Base-by-base conservation (phyloP, 2,329 filamentous ascomycete genomes). In the Exophiala oligosperma region DNA sequence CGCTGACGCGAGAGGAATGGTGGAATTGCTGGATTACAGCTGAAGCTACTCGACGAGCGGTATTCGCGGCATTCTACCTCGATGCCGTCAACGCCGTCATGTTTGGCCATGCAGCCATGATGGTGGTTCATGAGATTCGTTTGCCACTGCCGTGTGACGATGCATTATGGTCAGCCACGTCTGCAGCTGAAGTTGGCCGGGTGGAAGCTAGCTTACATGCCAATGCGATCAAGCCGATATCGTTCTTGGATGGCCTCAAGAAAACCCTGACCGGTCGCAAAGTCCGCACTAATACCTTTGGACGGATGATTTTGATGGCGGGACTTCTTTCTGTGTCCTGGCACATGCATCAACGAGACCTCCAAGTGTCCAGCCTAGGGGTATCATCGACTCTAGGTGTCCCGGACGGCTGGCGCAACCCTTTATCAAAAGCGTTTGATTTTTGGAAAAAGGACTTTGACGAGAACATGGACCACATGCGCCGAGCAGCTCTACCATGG, bases 341-440 rank as follows among this genome's bases (percentile, higher is more conserved):
- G 91, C 93, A 97, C 72, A 93, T 97, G 89, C 94, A 96, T 70
- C 92, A 94, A 96, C 85, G 93, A 69, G 94, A 97, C 71, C 82
- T 97, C 8, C 92, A 97, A 74, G 88, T 96, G 59, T 93, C 88
- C 71, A 91, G 92, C 1, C 81, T 97, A 0, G 92, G 89, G 7
- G 58, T 61, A 3, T 59, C 61, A 26, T 90, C 92, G n/a, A 84
- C 86, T 0, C 86, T 88, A 66, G 87, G 90, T 0, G 91, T 89
- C 2, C 86, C 92, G 21, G 91, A 95, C 70, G 93, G 92, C 71
- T 97, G 93, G 94, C 85, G 92, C 52, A 85, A 86, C 9, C 88
- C 91, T 2, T 79, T 99, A 26, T 92, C 91, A 1, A 84, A 88
- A 54, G 92, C 94, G 0, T 97, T 96, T 67, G 92, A 97, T 70